Base-by-base conservation (phyloP, 2,329 filamentous ascomycete genomes). In the Alternaria triticimaculans region DNA sequence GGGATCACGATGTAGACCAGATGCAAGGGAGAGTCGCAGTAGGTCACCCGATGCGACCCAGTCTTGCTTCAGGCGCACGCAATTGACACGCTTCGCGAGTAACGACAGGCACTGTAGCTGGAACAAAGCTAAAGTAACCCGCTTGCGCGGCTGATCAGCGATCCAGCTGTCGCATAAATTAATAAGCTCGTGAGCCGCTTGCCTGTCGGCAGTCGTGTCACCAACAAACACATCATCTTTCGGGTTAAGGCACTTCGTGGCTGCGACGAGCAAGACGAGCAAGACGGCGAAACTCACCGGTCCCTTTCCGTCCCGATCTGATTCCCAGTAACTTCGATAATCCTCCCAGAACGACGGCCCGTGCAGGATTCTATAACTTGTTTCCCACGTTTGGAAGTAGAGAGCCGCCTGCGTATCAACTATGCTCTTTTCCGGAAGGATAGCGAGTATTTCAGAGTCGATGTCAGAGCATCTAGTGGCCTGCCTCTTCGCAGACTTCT, bases 361-460 rank as follows among this genome's bases (percentile, higher is more conserved):
- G 58, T 89, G 87, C 0, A 89, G 71, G 48, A 89, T 84, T 4
- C 85, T 82, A 55, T 87, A 83, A 0, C 81, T 80, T 2, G 80
- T 82, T 62, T 87, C 87, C 61, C 85, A 87, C 0, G 77, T 83
- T 3, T 74, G 72, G 46, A 87, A 82, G 72, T 89, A 89, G 0
- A 84, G 65, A 1, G 71, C 61, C 7, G 81, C 79, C 72, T 84
- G 80, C 12, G 68, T 41, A 60, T 87, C 84, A 1, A 83, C 75
- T 18, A 78, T 69, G 15, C 57, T 64, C 55, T 77, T 80, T 2
- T 75, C 51, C 1, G 82, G 82, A 2, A 84, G 65, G 6, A 80
- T 57, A 0, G 74, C 73, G 37, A 78, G 71, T 2, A 84, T 73
- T 7, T 82, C 76, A 1, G 74, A 73, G 28, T 80, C 74, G 1